Evolutionary conservation across 768 basidiomycete species (phyloP), one percentile per base, ranked within the genome.

Genomic region (Podaxis sp.): DNA sequence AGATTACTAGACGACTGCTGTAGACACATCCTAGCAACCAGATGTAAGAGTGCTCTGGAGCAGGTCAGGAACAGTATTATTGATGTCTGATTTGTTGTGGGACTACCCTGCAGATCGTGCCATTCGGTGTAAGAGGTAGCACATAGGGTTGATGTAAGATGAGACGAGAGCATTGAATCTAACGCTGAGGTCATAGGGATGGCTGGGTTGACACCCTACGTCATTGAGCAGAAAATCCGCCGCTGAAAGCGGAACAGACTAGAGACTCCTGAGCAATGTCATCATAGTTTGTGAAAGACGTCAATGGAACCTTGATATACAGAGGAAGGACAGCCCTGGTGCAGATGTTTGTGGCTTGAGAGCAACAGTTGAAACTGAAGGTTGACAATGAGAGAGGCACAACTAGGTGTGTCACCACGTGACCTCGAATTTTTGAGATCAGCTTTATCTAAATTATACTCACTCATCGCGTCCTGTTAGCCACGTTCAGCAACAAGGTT

Each of bases 91-190:
- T 57, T 23, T 38, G 47, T 21, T 37, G 4, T 28, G 13, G 36
- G 46, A 37, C 23, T 40, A 40, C 57, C 57, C 57, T 58, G 57
- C 40, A 58, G 48, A 58, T 58, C 57, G 23, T 27, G 23, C 21
- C 38, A 21, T 13, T 38, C 11, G 36, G 35, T 25, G 28, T 28
- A 37, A 50, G 36, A 38, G 16, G 56, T 21, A 36, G 21, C n/a
- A 48, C 38, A 40, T 38, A 50, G 44, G 44, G 21, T 50, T 50
- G 57, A 58, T 40, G 46, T n/a, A 37, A 11, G 23, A 27, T 37
- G 21, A 32, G 48, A 38, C 21, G 21, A 25, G 13, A 16, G 48
- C 42, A 28, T 35, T 57, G 28, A 47, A 36, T 57, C n/a, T 50
- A 25, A 16, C 14, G 38, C 48, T 58, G 35, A 50, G 35, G 57